Percentiles rank a stretch among this genome's conserved stretches.
phyloP scores from a whole-genome alignment of 1,139 yeast genomes.

The Diutina catenulata region DNA sequence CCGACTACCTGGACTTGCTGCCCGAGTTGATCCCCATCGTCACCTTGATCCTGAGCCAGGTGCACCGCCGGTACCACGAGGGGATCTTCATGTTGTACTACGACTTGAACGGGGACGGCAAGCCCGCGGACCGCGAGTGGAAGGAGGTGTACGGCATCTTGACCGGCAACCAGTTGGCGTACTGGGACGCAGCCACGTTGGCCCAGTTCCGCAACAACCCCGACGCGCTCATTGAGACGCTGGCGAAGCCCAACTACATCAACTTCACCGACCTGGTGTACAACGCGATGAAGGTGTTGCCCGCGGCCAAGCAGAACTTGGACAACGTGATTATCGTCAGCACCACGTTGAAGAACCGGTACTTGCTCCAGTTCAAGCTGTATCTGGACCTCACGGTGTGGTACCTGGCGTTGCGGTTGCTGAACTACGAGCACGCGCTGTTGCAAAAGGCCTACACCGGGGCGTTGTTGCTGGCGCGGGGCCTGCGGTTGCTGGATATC shows the following conservation, averaged over 20 bases:
- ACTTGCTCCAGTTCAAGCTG: conserved; percentile 63
- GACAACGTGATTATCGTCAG: conserved; percentile 77
- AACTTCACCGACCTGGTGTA: conserved; percentile 88
- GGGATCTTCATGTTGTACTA: conserved; percentile 64
- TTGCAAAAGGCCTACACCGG: conserved; percentile 95
- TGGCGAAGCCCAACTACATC: conserved; percentile 74
- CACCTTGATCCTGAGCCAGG: conserved; percentile 58
- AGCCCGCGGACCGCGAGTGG: conserved; percentile 79
- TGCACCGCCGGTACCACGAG: conserved; percentile 62
- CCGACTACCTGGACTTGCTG: not conserved
- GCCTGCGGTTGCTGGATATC: conserved; percentile 76
- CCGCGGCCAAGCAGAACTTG: conserved; percentile 50
- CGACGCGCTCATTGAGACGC: conserved; percentile 38
- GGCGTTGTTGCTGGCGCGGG: conserved; percentile 79
- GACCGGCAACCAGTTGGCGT: conserved; percentile 81
- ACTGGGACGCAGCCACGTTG: conserved; percentile 80
- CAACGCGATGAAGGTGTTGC: conserved; percentile 54
- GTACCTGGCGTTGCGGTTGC: conserved; percentile 73
- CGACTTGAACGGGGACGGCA: conserved; percentile 73
- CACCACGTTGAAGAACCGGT: conserved; percentile 83
- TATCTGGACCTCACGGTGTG: conserved; percentile 46
- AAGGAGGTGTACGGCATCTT: conserved; percentile 84
- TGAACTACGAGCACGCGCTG: conserved; percentile 67
- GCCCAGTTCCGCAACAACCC: conserved; percentile 42
- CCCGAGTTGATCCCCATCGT: conserved; percentile 73